Evolutionary conservation across 1,139 yeast genomes (phyloP).

Genomic region (Kodamaea fungicola): DNA sequence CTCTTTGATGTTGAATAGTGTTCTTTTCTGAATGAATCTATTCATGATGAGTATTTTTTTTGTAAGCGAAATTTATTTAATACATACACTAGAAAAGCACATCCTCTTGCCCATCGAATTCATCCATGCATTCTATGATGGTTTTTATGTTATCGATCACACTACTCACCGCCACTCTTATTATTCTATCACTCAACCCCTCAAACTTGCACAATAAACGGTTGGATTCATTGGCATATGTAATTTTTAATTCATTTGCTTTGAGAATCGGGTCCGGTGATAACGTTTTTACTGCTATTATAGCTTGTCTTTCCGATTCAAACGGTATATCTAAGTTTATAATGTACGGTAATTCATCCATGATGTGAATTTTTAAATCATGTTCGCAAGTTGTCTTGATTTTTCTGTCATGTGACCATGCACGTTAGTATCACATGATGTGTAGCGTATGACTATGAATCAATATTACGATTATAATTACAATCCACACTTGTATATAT

Average conservation of each 20-base stretch:
- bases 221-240: slow-evolving; percentile 27
- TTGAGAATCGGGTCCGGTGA: slow-evolving; percentile 78
- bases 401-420: no score
- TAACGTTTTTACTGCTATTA: slow-evolving; percentile 56
- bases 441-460: no score
- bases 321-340: slow-evolving; percentile 57
- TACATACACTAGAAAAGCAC: slow-evolving; percentile 8
- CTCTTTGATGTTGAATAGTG: slow-evolving; percentile 14
- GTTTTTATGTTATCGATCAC: slow-evolving; percentile 63
- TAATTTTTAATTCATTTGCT: slow-evolving; percentile 53
- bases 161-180: slow-evolving; percentile 69
- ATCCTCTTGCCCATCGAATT: slow-evolving; percentile 44
- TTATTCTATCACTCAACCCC: slow-evolving; percentile 60
- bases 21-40: background rate
- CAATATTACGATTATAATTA: no score
- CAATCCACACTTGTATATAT: no score
- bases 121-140: slow-evolving; percentile 65
- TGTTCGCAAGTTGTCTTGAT: no score
- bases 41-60: no score
- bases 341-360: slow-evolving; percentile 9
- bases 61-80: background rate
- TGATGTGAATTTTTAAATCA: background rate
- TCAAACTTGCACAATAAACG: slow-evolving; percentile 42
- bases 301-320: slow-evolving; percentile 54
- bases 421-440: no score